phyloP scores from a whole-genome alignment of 345 rosid species.

The Lagerstroemia speciosa region DNA sequence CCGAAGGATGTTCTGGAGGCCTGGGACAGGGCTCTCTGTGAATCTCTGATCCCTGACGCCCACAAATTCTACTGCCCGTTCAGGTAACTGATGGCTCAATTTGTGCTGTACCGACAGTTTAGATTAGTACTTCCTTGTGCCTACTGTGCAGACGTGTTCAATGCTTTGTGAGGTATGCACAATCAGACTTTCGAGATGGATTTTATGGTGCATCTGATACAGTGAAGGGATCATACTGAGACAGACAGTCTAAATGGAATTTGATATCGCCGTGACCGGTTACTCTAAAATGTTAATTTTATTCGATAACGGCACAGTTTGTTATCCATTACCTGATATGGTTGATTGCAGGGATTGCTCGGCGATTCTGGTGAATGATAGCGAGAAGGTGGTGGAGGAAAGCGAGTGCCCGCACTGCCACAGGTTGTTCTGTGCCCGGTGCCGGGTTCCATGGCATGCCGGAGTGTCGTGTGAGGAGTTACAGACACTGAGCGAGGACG shows the following conservation, averaged over 20 bases:
- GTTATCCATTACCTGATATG: no score
- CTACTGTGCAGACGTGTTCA: no score
- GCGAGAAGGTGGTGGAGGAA: conserved; percentile 8
- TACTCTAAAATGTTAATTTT: no score
- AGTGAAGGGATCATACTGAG: neutral
- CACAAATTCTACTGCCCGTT: conserved; percentile 46
- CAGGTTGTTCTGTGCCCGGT: conserved; percentile 36
- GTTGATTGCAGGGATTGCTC: conserved; percentile 29
- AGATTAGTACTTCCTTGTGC: no score
- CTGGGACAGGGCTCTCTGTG: conserved; percentile 46
- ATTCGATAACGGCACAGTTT: no score
- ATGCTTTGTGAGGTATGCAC: no score
- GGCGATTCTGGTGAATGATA: conserved; percentile 29
- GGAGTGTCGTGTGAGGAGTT: conserved; percentile 26
- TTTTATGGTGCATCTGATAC: no score
- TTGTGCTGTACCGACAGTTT: no score
- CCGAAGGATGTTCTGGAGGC: conserved; percentile 32
- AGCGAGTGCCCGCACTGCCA: conserved; percentile 35
- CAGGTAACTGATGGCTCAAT: no score
- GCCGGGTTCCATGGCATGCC: conserved; percentile 45
- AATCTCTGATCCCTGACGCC: conserved; percentile 22
- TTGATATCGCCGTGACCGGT: no score
- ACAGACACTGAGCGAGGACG: conserved; percentile 28
- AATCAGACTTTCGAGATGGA: no score
- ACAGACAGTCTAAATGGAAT: neutral